Percentiles rank a stretch among this genome's conserved stretches.
Conservation (phyloP, 148 eudicot species). For the Silene conica region DNA sequence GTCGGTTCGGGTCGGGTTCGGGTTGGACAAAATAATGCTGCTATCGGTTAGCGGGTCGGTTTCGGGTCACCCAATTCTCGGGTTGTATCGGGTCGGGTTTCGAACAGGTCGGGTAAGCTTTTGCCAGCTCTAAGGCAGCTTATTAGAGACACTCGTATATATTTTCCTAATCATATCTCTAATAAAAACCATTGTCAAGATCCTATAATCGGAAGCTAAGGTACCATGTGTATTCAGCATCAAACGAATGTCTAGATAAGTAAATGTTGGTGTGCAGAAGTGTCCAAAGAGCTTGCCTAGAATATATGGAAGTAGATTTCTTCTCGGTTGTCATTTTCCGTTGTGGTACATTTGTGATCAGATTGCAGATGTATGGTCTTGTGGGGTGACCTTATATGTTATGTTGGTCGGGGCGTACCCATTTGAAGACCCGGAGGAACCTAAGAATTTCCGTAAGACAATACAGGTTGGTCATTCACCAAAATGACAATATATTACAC, state of each 20-base stretch:
- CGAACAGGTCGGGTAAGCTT: no score
- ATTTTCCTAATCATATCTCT: no score
- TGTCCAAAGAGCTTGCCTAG: neutral
- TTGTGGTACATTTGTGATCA: conserved; percentile 16
- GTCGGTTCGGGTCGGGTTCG: no score
- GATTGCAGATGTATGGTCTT: conserved; percentile 98
- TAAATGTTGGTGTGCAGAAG: neutral
- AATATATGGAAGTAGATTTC: neutral
- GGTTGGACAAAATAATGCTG: no score
- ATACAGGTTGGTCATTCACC: conserved; percentile 48
- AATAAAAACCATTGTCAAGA: neutral
- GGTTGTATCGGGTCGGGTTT: no score
- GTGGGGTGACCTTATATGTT: conserved; percentile 89
- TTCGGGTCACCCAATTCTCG: no score
- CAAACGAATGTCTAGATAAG: neutral
- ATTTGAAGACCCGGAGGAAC: conserved; percentile 92
- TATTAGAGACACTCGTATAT: no score
- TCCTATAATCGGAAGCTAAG: neutral
- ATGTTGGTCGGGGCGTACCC: conserved; percentile 96
- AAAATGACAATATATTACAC: neutral
- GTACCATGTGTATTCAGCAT: neutral
- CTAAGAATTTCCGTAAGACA: conserved; percentile 81
- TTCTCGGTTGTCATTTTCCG: conserved; percentile 3
- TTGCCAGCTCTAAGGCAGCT: no score
- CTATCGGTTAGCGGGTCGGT: no score